Conservation (phyloP, 768 basidiomycete species). For the Cyathus striatus region DNA sequence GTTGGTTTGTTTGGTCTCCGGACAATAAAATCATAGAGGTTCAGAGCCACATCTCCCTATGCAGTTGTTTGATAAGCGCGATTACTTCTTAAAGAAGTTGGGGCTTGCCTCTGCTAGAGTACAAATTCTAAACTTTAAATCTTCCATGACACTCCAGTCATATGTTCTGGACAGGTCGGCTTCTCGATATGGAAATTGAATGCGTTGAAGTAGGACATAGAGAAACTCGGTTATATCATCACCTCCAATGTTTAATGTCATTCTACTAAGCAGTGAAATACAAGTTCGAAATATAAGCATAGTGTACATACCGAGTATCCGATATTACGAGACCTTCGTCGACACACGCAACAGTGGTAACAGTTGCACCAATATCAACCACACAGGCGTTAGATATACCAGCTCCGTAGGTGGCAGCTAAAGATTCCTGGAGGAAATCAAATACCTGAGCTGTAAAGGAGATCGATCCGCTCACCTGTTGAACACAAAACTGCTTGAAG, state of each 20-base stretch:
- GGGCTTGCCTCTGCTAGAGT: constrained; percentile 79
- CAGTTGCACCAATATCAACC: constrained; percentile 86
- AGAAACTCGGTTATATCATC: constrained; percentile 94
- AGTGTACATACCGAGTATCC: constrained; percentile 69
- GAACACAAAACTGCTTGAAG: constrained; percentile 89
- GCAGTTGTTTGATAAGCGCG: constrained; percentile 2
- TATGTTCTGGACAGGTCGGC: constrained; percentile 71
- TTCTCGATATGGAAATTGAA: constrained; percentile 85
- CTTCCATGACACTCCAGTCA: constrained; percentile 91
- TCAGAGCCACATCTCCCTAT: constrained; percentile 85
- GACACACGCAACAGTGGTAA: constrained; percentile 85
- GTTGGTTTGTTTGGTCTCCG: constrained; percentile 70
- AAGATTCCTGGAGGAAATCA: constrained; percentile 59
- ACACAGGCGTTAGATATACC: constrained; percentile 95
- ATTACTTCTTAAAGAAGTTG: constrained; percentile 4
- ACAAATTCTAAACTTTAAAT: constrained; percentile 79
- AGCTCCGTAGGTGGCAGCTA: constrained; percentile 92
- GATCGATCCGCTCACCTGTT: constrained; percentile 56
- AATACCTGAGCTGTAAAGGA: background rate
- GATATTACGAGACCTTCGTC: constrained; percentile 88
- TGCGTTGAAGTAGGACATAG: constrained; percentile 70
- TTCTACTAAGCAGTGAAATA: constrained; percentile 31
- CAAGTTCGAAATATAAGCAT: constrained; percentile 1
- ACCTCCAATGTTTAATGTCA: constrained; percentile 84
- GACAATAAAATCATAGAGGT: constrained; percentile 87